Percentiles rank a stretch among this genome's conserved stretches.
These are phyloP conservation scores for Trametes versicolor DNA, from an alignment of 1,284 basidiomycete genomes.

Conservation along the genomic window DNA sequence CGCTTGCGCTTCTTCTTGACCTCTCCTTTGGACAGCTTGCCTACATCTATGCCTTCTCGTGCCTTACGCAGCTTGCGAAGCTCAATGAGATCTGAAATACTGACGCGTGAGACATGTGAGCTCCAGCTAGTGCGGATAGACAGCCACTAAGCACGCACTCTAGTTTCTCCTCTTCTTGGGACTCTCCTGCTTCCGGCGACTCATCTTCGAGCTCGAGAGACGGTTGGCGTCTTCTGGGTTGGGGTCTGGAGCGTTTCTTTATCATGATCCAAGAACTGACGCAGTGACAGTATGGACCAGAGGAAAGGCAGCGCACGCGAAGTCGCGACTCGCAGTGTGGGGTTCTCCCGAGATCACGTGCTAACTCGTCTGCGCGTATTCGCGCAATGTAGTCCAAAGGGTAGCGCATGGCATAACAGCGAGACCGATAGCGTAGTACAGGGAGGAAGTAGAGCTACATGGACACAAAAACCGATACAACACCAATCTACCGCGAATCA, in stretches of 20 bases:
- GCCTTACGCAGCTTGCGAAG: conserved; percentile 81
- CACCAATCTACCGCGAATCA: neutral
- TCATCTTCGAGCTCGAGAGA: conserved; percentile 54
- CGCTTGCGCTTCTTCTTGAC: conserved; percentile 74
- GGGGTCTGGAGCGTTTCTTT: conserved; percentile 72
- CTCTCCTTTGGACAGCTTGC: conserved; percentile 88
- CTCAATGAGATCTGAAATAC: conserved; percentile 86
- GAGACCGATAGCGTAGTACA: neutral
- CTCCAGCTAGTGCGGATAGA: conserved; percentile 17
- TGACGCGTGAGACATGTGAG: conserved; percentile 40
- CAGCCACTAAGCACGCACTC: conserved; percentile 54
- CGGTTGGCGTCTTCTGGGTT: conserved; percentile 57
- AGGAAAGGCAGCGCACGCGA: neutral
- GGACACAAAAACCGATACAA: neutral
- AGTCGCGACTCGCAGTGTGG: neutral
- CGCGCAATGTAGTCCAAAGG: neutral
- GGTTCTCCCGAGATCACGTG: neutral
- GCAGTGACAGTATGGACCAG: neutral
- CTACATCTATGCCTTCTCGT: conserved; percentile 87
- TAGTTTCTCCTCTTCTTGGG: conserved; percentile 54
- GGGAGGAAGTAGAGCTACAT: neutral
- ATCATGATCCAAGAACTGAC: conserved; percentile 51
- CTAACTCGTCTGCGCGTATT: neutral
- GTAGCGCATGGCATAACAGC: neutral
- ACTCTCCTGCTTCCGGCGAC: conserved; percentile 42